Percentiles rank a stretch among this genome's conserved stretches.
Conservation (phyloP, 2,329 filamentous ascomycete species). For the Pseudogymnoascus destructans region DNA sequence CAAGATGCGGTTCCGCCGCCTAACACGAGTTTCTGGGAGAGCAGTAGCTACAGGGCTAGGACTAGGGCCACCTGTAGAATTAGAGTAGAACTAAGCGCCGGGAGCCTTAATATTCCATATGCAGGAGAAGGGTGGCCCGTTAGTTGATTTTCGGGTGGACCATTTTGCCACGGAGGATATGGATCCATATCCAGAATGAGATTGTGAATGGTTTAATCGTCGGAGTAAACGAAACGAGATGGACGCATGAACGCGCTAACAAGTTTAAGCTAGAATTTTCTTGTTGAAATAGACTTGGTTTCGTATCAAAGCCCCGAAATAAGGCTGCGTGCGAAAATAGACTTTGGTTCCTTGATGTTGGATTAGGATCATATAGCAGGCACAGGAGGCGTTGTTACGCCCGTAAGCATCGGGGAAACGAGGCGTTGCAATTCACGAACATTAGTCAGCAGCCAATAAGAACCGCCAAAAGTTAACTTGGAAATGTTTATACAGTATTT, state of each 20-base stretch:
- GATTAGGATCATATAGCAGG: not conserved
- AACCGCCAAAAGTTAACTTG: not conserved
- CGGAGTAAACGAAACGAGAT: not conserved
- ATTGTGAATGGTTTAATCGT: not conserved
- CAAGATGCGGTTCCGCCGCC: slow-evolving; percentile 49
- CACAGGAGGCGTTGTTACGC: not conserved
- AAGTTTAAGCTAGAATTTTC: not conserved
- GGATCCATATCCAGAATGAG: not conserved
- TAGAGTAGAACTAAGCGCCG: not conserved
- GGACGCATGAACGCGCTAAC: not conserved
- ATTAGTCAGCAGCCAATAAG: slow-evolving; percentile 2
- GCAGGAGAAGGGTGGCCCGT: not conserved
- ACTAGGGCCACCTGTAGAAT: not conserved
- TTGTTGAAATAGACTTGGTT: not conserved
- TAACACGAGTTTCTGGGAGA: not conserved
- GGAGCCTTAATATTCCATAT: not conserved
- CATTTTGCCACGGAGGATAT: not conserved
- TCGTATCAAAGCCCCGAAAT: not conserved
- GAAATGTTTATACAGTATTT: slow-evolving; percentile 1
- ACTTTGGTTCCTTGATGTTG: not conserved
- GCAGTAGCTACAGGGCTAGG: not conserved
- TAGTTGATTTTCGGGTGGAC: not conserved
- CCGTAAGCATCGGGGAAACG: not conserved
- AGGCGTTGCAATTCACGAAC: not conserved
- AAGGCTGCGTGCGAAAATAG: not conserved